phyloP scores from a whole-genome alignment of 495 filamentous ascomycete species.

The Ramalina intermedia region DNA sequence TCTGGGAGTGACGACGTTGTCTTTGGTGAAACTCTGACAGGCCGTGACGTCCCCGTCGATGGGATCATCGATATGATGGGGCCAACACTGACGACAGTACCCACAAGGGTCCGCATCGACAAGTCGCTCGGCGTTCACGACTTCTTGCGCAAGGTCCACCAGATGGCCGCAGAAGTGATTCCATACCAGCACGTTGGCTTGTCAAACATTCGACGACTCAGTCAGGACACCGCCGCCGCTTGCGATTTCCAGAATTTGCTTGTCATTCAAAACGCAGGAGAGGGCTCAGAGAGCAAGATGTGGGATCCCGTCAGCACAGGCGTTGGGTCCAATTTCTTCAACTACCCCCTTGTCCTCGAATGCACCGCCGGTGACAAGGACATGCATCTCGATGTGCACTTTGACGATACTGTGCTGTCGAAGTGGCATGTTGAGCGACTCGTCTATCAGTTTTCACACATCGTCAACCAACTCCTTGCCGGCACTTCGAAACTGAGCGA shows the following conservation, averaged over 20 bases:
- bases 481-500: slow-evolving; percentile 19
- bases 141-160: slow-evolving; percentile 29
- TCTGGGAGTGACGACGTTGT: slow-evolving; percentile 34
- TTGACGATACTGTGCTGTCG: slow-evolving; percentile 35
- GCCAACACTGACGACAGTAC: slow-evolving; percentile 39
- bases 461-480: slow-evolving; percentile 18
- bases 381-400: slow-evolving; percentile 46
- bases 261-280: slow-evolving; percentile 26
- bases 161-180: slow-evolving; percentile 23
- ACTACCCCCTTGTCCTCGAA: slow-evolving; percentile 34
- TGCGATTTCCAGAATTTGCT: slow-evolving; percentile 40
- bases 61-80: slow-evolving; percentile 37
- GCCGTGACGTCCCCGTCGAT: slow-evolving; percentile 34
- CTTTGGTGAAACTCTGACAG: slow-evolving; percentile 41
- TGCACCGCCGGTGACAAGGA: slow-evolving; percentile 31
- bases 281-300: neutral
- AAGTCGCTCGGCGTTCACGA: slow-evolving; percentile 21
- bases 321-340: slow-evolving; percentile 30
- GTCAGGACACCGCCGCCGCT: slow-evolving; percentile 32
- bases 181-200: slow-evolving; percentile 32
- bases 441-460: slow-evolving; percentile 27
- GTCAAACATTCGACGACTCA: slow-evolving; percentile 40
- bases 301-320: slow-evolving; percentile 6
- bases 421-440: slow-evolving; percentile 29
- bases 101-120: slow-evolving; percentile 30